phyloP scores from a whole-genome alignment of 208 protist species.

The Leishmania arabica region DNA sequence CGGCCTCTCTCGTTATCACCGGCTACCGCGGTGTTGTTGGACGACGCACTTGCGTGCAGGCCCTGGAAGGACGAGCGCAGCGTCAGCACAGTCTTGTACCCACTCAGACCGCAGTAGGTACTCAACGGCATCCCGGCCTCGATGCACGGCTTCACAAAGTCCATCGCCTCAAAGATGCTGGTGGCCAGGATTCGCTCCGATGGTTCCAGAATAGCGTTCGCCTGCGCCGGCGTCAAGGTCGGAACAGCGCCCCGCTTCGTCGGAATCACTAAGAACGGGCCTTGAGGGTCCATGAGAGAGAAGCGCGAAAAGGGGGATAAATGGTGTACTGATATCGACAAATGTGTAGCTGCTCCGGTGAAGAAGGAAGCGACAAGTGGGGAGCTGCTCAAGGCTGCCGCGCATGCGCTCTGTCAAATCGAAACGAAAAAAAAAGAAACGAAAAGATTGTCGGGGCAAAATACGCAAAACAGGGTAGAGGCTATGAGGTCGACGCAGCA shows the following conservation, averaged over 20 bases:
- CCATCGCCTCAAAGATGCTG: conserved; percentile 71
- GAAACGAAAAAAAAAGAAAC: too few species aligned
- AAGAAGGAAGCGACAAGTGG: not conserved
- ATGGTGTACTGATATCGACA: not conserved
- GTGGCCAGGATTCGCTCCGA: conserved; percentile 67
- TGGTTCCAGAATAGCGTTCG: conserved; percentile 48
- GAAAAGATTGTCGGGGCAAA: not conserved
- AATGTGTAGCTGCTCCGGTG: not conserved
- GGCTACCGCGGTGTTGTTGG: conserved; percentile 49
- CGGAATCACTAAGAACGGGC: conserved; percentile 66
- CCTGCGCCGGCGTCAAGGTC: conserved; percentile 68
- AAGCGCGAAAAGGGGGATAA: not conserved
- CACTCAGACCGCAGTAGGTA: conserved; percentile 61
- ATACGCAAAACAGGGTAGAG: not conserved
- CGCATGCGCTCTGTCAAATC: not conserved
- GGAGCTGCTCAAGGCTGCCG: not conserved
- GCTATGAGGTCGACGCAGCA: not conserved
- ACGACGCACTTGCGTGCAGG: conserved; percentile 55
- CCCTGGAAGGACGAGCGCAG: conserved; percentile 69
- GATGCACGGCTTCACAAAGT: conserved; percentile 50
- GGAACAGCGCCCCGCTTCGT: conserved; percentile 60
- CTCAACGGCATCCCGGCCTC: conserved; percentile 40
- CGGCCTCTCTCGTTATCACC: conserved; percentile 76
- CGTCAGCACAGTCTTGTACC: conserved; percentile 63
- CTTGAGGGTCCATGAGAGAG: conserved; percentile 19